Base-by-base conservation (phyloP, 2,329 filamentous ascomycete species). In the Botrytis elliptica region DNA sequence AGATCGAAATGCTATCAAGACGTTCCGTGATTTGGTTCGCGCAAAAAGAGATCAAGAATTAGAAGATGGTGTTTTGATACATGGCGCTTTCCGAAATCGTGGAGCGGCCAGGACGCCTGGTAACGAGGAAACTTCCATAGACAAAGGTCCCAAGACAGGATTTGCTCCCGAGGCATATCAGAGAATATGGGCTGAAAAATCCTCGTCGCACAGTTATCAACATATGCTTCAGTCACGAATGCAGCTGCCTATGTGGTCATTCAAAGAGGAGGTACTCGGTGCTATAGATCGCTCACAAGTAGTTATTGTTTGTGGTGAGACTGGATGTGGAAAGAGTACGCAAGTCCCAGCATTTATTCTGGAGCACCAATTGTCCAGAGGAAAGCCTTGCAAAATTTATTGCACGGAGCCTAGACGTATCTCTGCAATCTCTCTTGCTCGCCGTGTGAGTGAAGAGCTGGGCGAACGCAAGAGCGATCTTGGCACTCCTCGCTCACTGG, bases 331-430 rank as follows among this genome's bases (percentile, higher is more conserved):
- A 76, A 99, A 99, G 85, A 98, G 94, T 82, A 99, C 96, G 0
- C 96, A 99, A 80, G 92, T 98, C n/a, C 96, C 96, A 8, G 91
- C 95, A 0, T 98, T 97, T 80, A 89, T 99, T 71, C 85, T 99
- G 12, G 96, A 99, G 82, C 90, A 97, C 79, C 92, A 98, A 80
- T 87, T 99, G 68, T 88, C 90, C 4, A 88, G 91, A 75, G 95
- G 95, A 7, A 91, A 90, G 76, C 85, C 89, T 8, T 98, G 95
- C 83, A 98, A 97, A 80, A 91, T 99, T 18, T 98, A 95, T 81
- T 97, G 96, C 81, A 98, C 96, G 0, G 95, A 99, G 81, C 96
- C 96, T 52, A 90, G 96, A 62, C 91, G 96, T 81, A 99, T 99
- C 75, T 99, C 96, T 25, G 96, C 96, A 16, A 95, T 99, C 59